Evolutionary conservation across 208 protist species (phyloP).

Genomic region (Borovskyia barvae): DNA sequence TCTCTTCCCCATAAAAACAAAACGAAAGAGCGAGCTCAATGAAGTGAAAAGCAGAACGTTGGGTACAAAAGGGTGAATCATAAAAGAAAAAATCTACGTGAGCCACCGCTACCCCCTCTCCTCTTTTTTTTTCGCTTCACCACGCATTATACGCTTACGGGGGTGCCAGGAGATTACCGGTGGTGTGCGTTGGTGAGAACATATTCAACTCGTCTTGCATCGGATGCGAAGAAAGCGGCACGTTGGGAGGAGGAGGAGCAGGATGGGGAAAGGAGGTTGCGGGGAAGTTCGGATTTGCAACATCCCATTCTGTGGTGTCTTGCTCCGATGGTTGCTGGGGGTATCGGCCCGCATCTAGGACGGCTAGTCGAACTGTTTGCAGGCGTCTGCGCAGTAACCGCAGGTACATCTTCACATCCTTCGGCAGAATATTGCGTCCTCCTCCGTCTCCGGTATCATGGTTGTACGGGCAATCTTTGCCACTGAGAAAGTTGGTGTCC

Average conservation of each 20-base stretch:
- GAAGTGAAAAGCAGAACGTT: too few relatives aligned
- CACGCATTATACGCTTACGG: too few relatives aligned
- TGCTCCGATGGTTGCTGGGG: slow-evolving; percentile 15
- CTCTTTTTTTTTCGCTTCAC: too few relatives aligned
- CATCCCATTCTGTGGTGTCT: slow-evolving; percentile 12
- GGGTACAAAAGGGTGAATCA: too few relatives aligned
- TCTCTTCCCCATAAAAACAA: too few relatives aligned
- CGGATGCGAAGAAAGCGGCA: neutral
- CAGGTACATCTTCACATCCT: slow-evolving; percentile 17
- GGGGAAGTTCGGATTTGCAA: neutral
- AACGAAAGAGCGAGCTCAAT: too few relatives aligned
- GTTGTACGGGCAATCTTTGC: slow-evolving; percentile 12
- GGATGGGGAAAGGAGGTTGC: neutral
- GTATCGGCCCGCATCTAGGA: slow-evolving; percentile 21
- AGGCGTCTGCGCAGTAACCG: slow-evolving; percentile 17
- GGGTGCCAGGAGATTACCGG: slow-evolving; percentile 35
- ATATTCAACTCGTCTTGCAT: slow-evolving; percentile 24
- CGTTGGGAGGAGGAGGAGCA: neutral
- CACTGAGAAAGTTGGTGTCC: slow-evolving; percentile 23
- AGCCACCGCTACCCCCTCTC: too few relatives aligned
- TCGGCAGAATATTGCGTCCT: slow-evolving; percentile 5
- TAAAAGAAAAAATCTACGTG: too few relatives aligned
- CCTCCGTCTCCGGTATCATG: too few relatives aligned
- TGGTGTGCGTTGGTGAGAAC: slow-evolving; percentile 53
- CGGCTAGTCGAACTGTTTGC: slow-evolving; percentile 20